A percentile compares a stretch with the other conserved stretches of the same genome.
These are phyloP conservation scores for Magnaporthiopsis incrustans DNA, from an alignment of 2,329 filamentous ascomycete genomes.

Conservation along the genomic window DNA sequence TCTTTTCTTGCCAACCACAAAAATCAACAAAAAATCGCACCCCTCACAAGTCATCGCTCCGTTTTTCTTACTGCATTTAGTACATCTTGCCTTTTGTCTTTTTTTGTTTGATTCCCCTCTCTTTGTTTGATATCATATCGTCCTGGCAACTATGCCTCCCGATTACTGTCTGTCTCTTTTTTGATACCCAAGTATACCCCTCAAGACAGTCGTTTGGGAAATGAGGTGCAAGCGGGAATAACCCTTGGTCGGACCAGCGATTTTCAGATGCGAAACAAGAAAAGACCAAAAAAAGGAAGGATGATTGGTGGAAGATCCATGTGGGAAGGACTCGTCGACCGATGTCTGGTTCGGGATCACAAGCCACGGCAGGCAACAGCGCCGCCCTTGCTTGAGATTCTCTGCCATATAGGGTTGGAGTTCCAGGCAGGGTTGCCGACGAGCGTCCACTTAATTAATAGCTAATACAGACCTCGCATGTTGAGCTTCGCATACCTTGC, in stretches of 20 bases:
- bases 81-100: constrained; percentile 3
- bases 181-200: constrained; percentile 11
- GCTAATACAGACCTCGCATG: constrained; percentile 24
- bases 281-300: not conserved
- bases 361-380: not conserved
- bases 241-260: constrained; percentile 2
- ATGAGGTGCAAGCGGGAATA: not conserved
- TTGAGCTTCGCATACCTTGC: constrained; percentile 7
- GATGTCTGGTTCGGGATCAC: not conserved
- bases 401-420: constrained; percentile 5
- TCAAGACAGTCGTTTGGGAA: constrained; percentile 8
- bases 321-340: not conserved
- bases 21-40: not conserved
- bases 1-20: not conserved
- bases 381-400: not conserved
- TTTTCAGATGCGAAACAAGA: constrained; percentile 2
- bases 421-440: not conserved
- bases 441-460: constrained; percentile 20
- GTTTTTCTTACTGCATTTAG: constrained; percentile 2
- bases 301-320: not conserved
- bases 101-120: constrained; percentile 9
- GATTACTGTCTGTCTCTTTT: constrained; percentile 6
- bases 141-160: constrained; percentile 5
- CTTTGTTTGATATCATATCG: constrained; percentile 5
- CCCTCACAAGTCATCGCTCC: not conserved